Conservation (phyloP, 2,329 filamentous ascomycete genomes). For the Aaosphaeria pasadenensis region DNA sequence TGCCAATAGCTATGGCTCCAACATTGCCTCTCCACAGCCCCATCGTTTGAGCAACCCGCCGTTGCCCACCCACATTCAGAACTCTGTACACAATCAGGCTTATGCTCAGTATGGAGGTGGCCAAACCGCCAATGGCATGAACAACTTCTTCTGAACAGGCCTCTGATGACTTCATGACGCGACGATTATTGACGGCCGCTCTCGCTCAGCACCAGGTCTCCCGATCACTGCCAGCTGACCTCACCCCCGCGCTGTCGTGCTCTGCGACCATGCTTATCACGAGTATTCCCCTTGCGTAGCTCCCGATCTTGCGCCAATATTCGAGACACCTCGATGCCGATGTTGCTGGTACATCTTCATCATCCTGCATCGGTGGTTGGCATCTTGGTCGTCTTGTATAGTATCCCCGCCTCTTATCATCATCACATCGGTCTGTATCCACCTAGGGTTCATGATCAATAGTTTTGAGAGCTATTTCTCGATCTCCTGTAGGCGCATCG, state of each 20-base stretch:
- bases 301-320: constrained; percentile 18
- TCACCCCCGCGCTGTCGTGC: constrained; percentile 9
- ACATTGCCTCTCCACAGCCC: constrained; percentile 35
- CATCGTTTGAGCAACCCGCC: constrained; percentile 38
- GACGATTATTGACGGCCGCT: constrained; percentile 44
- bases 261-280: background rate
- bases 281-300: constrained; percentile 20
- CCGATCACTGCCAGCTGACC: constrained; percentile 17
- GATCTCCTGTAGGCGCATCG: constrained; percentile 29
- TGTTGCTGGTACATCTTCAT: background rate
- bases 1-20: constrained; percentile 29
- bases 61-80: constrained; percentile 34
- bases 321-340: background rate
- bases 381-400: constrained; percentile 30
- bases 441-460: constrained; percentile 4
- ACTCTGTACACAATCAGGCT: constrained; percentile 39
- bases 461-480: constrained; percentile 12
- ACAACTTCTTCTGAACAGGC: constrained; percentile 42
- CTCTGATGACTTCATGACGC: constrained; percentile 48
- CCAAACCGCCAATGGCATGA: constrained; percentile 44
- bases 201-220: constrained; percentile 15
- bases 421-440: constrained; percentile 2
- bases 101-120: constrained; percentile 35
- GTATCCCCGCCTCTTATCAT: constrained; percentile 20
- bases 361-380: background rate